A percentile compares a stretch with the other conserved stretches of the same genome.
These are phyloP conservation scores for Dipteronia dyeriana DNA, from an alignment of 345 rosid species.

Conservation along the genomic window DNA sequence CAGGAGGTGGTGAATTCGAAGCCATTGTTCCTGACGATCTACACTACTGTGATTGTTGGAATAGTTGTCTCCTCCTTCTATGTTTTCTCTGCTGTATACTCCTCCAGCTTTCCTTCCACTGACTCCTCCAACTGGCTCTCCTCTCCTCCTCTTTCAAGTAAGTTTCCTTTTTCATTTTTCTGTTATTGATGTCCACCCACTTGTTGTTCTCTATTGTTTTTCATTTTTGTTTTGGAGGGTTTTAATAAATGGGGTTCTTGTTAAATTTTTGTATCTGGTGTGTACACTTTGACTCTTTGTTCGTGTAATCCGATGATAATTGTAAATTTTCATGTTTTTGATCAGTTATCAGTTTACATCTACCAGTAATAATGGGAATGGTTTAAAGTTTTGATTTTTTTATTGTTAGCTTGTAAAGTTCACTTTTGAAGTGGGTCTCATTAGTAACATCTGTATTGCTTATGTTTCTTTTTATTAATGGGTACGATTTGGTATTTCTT, in stretches of 20 bases:
- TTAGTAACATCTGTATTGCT: background rate
- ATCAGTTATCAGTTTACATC: background rate
- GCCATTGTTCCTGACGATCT: conserved; percentile 84
- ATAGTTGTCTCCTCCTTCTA: conserved; percentile 72
- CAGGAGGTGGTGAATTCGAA: conserved; percentile 65
- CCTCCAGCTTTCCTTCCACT: conserved; percentile 43
- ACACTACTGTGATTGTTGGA: conserved; percentile 76
- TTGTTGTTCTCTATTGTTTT: conserved; percentile 13
- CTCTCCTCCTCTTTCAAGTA: conserved; percentile 42
- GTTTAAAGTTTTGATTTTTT: background rate
- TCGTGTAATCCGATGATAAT: background rate
- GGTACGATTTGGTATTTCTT: background rate
- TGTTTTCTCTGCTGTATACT: conserved; percentile 84
- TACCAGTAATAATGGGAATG: too few relatives aligned
- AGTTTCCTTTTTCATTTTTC: conserved; percentile 8
- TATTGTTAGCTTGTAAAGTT: background rate
- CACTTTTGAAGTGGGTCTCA: conserved; percentile 4
- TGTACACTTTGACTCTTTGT: background rate
- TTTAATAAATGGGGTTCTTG: background rate
- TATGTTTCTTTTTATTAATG: background rate
- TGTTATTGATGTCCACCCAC: background rate
- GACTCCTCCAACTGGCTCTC: conserved; percentile 60
- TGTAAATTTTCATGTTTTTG: background rate
- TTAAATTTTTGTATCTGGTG: background rate
- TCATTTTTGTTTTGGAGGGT: background rate